Base-by-base conservation (phyloP, 2,329 filamentous ascomycete species). In the Phialophora tarda region DNA sequence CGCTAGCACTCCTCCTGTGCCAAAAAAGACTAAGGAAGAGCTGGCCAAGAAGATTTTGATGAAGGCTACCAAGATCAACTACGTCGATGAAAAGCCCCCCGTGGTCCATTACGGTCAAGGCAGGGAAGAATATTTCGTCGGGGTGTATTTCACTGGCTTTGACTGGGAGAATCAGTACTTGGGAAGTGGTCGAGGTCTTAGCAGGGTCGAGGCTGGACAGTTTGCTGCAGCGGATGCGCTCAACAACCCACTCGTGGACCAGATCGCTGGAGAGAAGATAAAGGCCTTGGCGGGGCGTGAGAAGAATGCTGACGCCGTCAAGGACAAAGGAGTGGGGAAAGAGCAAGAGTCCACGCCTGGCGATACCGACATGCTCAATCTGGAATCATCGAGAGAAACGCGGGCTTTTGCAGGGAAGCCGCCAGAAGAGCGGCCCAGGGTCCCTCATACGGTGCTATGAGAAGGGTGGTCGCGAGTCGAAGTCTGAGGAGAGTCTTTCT, bases 31-130 rank as follows among this genome's bases (percentile, higher is more conserved):
- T 0, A 91, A 90, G 74, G 82, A 85, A 8, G 72, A 78, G 32
- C 77, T 91, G 4, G 78, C 80, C 10, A 81, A 80, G 55, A 74
- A 78, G 30, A 82, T 93, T 8, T 82, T 84, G 59, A 82, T 82
- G 1, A 86, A 81, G 55, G 87, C 86, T 0, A 80, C 90, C 51
- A 84, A 79, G 62, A 77, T 93, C 14, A 80, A 82, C 14, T 93
- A 92, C 73, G 79, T 77, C n/a, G 77, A 81, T 47, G 81, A 82
- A 63, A 75, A 73, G 32, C 73, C 75, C 2, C 73, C 75, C 11
- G 51, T 78, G 24, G 68, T 74, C 28, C 71, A 75, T 51, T 74
- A 75, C 48, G 76, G 76, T 30, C 69, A 72, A 47, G 79, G 80
- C 11, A 76, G 74, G 10, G 76, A 80, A 62, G 78, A 74, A 1